A percentile compares a stretch with the other conserved stretches of the same genome.
phyloP scores from a whole-genome alignment of 805 yeast species.

The Schizosaccharomyces pombe region DNA sequence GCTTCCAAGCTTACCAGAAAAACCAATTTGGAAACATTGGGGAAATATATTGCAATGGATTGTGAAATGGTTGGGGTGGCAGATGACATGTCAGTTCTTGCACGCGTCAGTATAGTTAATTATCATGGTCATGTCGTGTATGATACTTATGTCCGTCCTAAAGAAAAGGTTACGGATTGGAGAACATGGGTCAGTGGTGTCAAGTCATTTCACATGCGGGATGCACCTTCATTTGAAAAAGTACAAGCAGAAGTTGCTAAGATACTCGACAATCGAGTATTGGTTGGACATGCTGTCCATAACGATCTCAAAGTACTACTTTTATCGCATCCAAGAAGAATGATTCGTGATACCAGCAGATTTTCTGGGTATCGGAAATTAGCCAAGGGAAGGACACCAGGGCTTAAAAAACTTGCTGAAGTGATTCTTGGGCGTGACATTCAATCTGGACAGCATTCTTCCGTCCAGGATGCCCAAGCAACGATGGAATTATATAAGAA shows the following conservation, averaged over 20 bases:
- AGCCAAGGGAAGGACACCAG: conserved; percentile 47
- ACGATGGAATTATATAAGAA: conserved; percentile 59
- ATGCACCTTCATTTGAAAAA: conserved; percentile 40
- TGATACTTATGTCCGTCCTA: conserved; percentile 57
- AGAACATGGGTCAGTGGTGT: conserved; percentile 85
- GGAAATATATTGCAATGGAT: conserved; percentile 62
- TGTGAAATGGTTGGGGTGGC: conserved; percentile 93
- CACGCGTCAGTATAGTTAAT: conserved; percentile 72
- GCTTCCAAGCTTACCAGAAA: neutral
- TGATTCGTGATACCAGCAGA: conserved; percentile 52
- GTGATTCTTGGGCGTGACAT: conserved; percentile 36
- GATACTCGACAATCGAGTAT: conserved; percentile 28
- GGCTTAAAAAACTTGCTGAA: conserved; percentile 39
- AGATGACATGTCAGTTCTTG: conserved; percentile 54
- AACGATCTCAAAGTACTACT: conserved; percentile 52
- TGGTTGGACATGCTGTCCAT: conserved; percentile 70
- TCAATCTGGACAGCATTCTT: conserved; percentile 57
- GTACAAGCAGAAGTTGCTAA: conserved; percentile 38
- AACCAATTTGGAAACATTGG: conserved; percentile 19
- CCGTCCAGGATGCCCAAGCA: conserved; percentile 68
- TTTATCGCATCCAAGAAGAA: conserved; percentile 39
- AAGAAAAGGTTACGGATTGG: conserved; percentile 64
- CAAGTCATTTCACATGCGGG: conserved; percentile 39
- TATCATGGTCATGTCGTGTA: conserved; percentile 48
- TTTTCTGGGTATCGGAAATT: conserved; percentile 19